Evolutionary conservation across 495 filamentous ascomycete species (phyloP).

Genomic region (Neurospora tetraspora): DNA sequence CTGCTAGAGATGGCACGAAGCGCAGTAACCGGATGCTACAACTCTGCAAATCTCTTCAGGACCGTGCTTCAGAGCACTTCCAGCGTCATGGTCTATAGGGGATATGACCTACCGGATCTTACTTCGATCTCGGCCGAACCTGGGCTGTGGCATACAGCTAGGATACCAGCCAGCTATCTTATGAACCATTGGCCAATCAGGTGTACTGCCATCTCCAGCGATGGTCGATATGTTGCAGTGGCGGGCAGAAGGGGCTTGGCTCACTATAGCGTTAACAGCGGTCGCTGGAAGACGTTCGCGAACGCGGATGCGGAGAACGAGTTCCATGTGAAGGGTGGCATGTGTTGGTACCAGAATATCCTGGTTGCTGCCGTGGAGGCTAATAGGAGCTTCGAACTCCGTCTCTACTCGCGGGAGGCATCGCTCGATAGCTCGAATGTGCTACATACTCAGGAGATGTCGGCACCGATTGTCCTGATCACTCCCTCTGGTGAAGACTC

Average conservation of each 20-base stretch:
- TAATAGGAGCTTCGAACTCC: constrained; percentile 74
- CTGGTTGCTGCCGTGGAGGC: constrained; percentile 88
- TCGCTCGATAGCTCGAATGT: constrained; percentile 62
- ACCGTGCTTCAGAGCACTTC: constrained; percentile 81
- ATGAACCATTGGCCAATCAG: constrained; percentile 88
- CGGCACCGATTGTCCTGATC: constrained; percentile 76
- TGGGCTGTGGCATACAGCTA: constrained; percentile 84
- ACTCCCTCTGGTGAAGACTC: constrained; percentile 88
- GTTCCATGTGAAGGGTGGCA: constrained; percentile 85
- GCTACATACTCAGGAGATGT: constrained; percentile 65
- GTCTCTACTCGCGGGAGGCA: constrained; percentile 82
- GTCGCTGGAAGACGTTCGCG: constrained; percentile 90
- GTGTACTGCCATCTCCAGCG: constrained; percentile 72
- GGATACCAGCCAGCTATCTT: constrained; percentile 76
- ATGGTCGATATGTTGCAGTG: constrained; percentile 90
- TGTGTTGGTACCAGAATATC: constrained; percentile 98
- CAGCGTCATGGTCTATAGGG: constrained; percentile 81
- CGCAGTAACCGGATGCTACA: constrained; percentile 81
- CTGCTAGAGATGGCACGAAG: constrained; percentile 85
- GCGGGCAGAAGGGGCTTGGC: constrained; percentile 87
- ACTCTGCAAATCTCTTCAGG: constrained; percentile 76
- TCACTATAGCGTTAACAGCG: constrained; percentile 91
- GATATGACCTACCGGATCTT: constrained; percentile 81
- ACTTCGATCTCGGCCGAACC: constrained; percentile 89
- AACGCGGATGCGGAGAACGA: constrained; percentile 74